Conservation (phyloP, 345 rosid species). For the Laguncularia racemosa region DNA sequence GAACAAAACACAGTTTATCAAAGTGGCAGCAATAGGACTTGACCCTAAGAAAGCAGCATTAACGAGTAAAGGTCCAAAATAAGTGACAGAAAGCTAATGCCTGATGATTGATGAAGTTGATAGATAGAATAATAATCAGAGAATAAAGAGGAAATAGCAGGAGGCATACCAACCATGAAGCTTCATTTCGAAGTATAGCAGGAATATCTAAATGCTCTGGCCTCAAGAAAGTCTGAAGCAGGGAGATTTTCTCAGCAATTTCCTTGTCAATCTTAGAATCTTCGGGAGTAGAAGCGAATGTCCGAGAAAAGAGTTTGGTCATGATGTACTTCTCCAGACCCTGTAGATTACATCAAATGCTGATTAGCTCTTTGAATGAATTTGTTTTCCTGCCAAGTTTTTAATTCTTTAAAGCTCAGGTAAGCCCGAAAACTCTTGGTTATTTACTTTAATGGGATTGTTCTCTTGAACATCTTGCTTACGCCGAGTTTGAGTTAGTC, state of each 20-base stretch:
- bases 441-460: too few relatives aligned
- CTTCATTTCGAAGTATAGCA: conserved; percentile 36
- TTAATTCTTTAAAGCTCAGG: too few relatives aligned
- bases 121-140: too few relatives aligned
- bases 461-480: too few relatives aligned
- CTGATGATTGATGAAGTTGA: too few relatives aligned
- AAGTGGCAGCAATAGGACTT: too few relatives aligned
- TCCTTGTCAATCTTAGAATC: conserved; percentile 35
- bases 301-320: conserved; percentile 41
- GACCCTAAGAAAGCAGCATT: too few relatives aligned
- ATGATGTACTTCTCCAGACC: conserved; percentile 57
- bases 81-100: background rate
- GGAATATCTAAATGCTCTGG: conserved; percentile 62
- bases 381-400: too few relatives aligned
- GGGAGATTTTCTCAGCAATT: conserved; percentile 34
- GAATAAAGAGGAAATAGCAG: background rate
- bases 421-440: too few relatives aligned
- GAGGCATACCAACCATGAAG: conserved; percentile 52
- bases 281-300: conserved; percentile 38
- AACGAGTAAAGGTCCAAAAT: too few relatives aligned
- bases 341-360: conserved; percentile 17
- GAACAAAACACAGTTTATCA: background rate
- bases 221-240: conserved; percentile 45
- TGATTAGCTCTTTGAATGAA: too few relatives aligned
- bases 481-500: too few relatives aligned